These are phyloP conservation scores for Trichoderma reesei DNA, from an alignment of 495 filamentous ascomycete species.

Conservation along the genomic window DNA sequence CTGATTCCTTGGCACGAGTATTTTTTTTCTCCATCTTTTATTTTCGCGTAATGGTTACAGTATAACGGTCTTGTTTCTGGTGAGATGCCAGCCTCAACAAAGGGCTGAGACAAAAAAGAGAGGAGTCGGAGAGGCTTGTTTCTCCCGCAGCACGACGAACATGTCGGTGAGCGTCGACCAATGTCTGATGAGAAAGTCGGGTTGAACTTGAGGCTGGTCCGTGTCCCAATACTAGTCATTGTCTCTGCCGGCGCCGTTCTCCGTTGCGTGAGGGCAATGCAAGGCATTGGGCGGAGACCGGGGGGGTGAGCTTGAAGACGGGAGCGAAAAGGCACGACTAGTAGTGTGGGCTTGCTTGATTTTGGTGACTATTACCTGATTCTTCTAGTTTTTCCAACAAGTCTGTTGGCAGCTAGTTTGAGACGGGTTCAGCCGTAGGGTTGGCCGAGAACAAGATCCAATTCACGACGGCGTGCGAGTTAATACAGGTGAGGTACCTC, in stretches of 20 bases:
- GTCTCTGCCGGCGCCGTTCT: background rate
- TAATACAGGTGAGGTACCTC: too few species aligned
- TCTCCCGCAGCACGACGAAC: background rate
- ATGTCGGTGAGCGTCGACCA: background rate
- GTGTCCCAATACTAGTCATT: background rate
- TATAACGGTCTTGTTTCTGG: too few species aligned
- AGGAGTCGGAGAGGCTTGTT: too few species aligned
- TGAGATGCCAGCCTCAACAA: too few species aligned
- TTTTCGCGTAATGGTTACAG: constrained; percentile 5
- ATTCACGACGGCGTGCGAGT: too few species aligned
- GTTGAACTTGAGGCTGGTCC: background rate
- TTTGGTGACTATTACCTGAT: too few species aligned
- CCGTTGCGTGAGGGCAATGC: background rate
- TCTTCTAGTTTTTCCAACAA: too few species aligned
- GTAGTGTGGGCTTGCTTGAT: background rate
- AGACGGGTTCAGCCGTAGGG: background rate
- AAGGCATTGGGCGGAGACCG: constrained; percentile 8
- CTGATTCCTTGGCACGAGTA: too few species aligned
- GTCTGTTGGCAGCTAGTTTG: background rate
- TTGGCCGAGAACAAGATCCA: background rate
- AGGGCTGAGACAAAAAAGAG: background rate
- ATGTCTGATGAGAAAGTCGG: too few species aligned
- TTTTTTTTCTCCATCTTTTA: too few species aligned
- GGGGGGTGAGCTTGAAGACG: constrained; percentile 4
- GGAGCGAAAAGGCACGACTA: too few species aligned